Evolutionary conservation across 495 filamentous ascomycete genomes (phyloP), one percentile per base, ranked within the genome.

Genomic region (Diplogelasinospora grovesii): DNA sequence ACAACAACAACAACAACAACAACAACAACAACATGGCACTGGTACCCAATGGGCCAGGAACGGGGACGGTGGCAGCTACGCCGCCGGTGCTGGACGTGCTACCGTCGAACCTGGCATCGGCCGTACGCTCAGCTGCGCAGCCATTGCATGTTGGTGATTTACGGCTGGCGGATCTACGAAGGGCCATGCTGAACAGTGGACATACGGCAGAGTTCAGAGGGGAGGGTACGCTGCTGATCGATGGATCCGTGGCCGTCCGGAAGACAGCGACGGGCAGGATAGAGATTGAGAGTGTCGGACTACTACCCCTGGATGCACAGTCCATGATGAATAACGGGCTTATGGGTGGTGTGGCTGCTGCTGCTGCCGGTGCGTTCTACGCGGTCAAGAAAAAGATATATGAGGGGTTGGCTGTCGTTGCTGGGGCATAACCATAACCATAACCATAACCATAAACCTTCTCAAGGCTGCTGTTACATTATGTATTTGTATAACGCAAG

Each of bases 131-230:
- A 9, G 75, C 85, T 39, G 79, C 87, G 6, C 89, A 89, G 24
- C 88, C 93, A 7, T 74, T 99, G 8, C 93, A 97, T 56, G 93
- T 97, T 16, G 92, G 92, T 41, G 92, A 99, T 53, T 68, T 97
- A 13, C 74, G 92, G 13, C 73, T 99, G 10, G 88, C 92, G 0
- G 89, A 96, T 57, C 64, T 99, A 35, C 73, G 93, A 33, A 82
- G 83, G 47, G 75, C 87, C 19, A 82, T 99, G 78, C 79, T 85
- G 40, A 70, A 72, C 13, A 74, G 82, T 15, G 89, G 90, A 2
- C 86, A 95, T 60, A 85, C 71, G 20, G 90, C 89, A 3, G 92
- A 95, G 62, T 97, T 97, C 60, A 74, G 85, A 22, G 92, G 92
- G 13, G 93, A 96, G 60, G 92, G 92, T 33, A 94, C 85, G 2